A percentile compares a stretch with the other conserved stretches of the same genome.
Conservation (phyloP, 2,329 filamentous ascomycete genomes). For the Fonsecaea nubica region DNA sequence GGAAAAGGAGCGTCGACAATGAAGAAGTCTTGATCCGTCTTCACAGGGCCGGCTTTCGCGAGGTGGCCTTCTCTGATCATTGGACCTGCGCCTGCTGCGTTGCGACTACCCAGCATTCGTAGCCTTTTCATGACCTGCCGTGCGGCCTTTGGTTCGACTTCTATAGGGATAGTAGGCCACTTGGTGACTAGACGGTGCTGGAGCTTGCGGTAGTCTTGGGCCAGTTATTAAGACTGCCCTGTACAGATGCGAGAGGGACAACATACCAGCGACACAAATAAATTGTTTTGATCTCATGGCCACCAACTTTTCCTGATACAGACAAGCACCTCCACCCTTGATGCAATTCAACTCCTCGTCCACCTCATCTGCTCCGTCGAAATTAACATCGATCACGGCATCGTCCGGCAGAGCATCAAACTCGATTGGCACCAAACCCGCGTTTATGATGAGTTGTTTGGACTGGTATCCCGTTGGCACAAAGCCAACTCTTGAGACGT, state of each 20-base stretch:
- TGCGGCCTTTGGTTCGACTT: conserved; percentile 85
- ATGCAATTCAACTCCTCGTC: conserved; percentile 95
- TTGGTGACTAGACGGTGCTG: conserved; percentile 73
- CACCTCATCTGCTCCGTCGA: conserved; percentile 97
- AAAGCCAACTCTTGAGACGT: conserved; percentile 72
- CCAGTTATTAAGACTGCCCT: conserved; percentile 19
- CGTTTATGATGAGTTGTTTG: conserved; percentile 80
- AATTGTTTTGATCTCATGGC: conserved; percentile 84
- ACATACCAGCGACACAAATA: conserved; percentile 79
- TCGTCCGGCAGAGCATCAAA: conserved; percentile 75
- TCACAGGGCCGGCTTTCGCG: conserved; percentile 80
- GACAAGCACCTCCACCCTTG: conserved; percentile 95
- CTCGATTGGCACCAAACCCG: conserved; percentile 76
- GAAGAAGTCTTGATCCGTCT: conserved; percentile 85
- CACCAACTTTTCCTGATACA: conserved; percentile 97
- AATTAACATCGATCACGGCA: conserved; percentile 80
- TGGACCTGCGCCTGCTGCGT: conserved; percentile 57
- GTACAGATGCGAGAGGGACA: background rate
- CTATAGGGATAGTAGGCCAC: conserved; percentile 89
- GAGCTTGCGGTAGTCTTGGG: conserved; percentile 86
- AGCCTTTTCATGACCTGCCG: conserved; percentile 77
- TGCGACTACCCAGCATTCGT: conserved; percentile 71
- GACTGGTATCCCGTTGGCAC: conserved; percentile 92
- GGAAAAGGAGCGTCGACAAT: conserved; percentile 92
- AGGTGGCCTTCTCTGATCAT: conserved; percentile 72